Evolutionary conservation across 345 rosid species (phyloP), one percentile per base, ranked within the genome.

Genomic region (Linum tenue): DNA sequence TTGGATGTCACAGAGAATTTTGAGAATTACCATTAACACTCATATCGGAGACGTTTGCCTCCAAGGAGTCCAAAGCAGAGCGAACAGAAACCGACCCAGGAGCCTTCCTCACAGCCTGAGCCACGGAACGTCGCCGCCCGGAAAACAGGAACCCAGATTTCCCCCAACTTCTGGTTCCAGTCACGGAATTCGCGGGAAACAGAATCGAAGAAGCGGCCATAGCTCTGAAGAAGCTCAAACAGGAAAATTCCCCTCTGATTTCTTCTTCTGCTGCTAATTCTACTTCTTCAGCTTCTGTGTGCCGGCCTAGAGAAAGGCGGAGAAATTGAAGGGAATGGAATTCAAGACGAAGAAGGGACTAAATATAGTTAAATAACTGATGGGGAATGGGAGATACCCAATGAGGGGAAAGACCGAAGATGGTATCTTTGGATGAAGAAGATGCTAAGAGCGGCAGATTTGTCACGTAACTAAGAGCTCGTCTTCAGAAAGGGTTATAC

Each of bases 21-120:
- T 12, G 36, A 39, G 67, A 64, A 42, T 72, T 82, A 92, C 97
- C 98, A 80, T 92, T 88, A 62, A 81, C 81, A 59, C 95, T 85
- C 99, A 94, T 92, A 75, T 92, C 98, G 72, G 98, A 92, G 43
- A 92, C 90, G 62, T 86, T 75, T 1, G 84, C n/a, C 39, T 74
- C 78, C 68, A 74, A 63, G 6, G 74, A 74, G 67, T 92, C 97
- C 80, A 86, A 73, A 70, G 98, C 80, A 43, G 86, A 83, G 59
- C 84, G 60, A 62, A 86, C 86, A 63, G 16, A 67, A 55, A 76
- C 44, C 56, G 59, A 71, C 76, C 84, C 82, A 59, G 74, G 85
- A 72, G 64, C 3, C 72, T 71, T 78, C 68, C 5, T 59, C 59
- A 42, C 67, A 65, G 60, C 58, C 60, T 61, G 79, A 62, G 68